Base-by-base conservation (phyloP, 495 filamentous ascomycete genomes). In the Peziza echinospora region DNA sequence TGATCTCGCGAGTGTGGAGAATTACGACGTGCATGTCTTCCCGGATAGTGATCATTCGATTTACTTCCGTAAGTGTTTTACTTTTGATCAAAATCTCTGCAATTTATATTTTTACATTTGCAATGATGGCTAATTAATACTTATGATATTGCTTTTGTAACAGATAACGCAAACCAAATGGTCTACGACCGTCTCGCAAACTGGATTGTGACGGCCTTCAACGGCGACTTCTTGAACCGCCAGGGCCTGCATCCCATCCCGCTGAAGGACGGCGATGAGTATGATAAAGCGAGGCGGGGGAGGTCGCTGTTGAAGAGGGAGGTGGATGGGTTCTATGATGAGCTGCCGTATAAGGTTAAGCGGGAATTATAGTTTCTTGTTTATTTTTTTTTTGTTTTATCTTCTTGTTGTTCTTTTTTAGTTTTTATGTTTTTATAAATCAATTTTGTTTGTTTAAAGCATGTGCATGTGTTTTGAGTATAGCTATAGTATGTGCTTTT, bases 171-270 rank as follows among this genome's bases (percentile, higher is more conserved):
- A 17, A 85, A 93, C 62, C 66, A 67, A 42, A 82, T 96, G 59
- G 89, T 97, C 24, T 96, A 92, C 63, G 84, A 94, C 57, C 84
- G 86, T 61, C 65, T 97, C 16, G 76, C 70, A 49, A 91, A 79
- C 62, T 97, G 89, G 86, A 73, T 97, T 46, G 70, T 93, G 59
- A 93, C 94, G 59, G 89, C 91, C 0, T 96, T 97, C 62, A 96
- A 94, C 53, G 91, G 87, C 21, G 87, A 94, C 59, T 97, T 87
- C 82, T 60, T 84, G 43, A 75, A 75, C 51, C 75, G 81, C n/a
- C 66, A 70, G 5, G 63, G 77, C 37, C 72, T 85, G 5, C 71
- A 73, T 52, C 84, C 84, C 1, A 64, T 61, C 6, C 30, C 30
- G 3, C 13, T 17, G n/a, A 21, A 43, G 41, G 41, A 6, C 1